Evolutionary conservation across 2,329 filamentous ascomycete species (phyloP).

Genomic region (Amylocarpus encephaloides): DNA sequence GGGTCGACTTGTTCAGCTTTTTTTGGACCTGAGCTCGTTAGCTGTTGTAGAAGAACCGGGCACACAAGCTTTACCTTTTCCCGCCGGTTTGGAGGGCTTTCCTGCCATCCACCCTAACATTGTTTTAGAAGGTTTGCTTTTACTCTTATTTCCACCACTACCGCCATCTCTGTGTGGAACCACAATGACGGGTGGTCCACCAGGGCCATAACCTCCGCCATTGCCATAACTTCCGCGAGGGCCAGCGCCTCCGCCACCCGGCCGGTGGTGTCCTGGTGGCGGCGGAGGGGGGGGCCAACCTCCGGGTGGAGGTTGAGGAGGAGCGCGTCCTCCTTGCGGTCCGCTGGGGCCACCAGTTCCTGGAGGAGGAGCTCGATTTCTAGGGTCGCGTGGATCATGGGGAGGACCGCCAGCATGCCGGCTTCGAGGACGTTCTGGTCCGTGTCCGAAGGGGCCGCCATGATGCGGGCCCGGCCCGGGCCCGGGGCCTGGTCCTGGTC

Average conservation of each 20-base stretch:
- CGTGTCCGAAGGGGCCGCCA: not conserved
- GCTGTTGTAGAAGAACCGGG: not conserved
- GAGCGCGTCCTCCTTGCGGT: slow-evolving; percentile 1
- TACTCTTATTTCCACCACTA: slow-evolving; percentile 10
- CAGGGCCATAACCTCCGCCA: slow-evolving; percentile 5
- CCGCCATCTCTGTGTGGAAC: not conserved
- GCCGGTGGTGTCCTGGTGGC: slow-evolving; percentile 8
- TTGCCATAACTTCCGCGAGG: too few relatives aligned
- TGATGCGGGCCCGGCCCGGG: slow-evolving; percentile 3
- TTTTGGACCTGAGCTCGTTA: slow-evolving; percentile 23
- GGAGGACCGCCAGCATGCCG: slow-evolving; percentile 6
- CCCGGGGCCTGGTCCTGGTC: slow-evolving; percentile 12
- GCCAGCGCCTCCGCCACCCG: slow-evolving; percentile 4
- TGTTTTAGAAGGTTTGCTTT: slow-evolving; percentile 17
- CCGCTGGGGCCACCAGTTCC: not conserved
- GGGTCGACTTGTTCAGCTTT: slow-evolving; percentile 22
- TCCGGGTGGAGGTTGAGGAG: slow-evolving; percentile 11
- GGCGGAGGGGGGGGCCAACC: slow-evolving; percentile 5
- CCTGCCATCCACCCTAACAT: slow-evolving; percentile 28
- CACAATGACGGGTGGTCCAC: slow-evolving; percentile 16
- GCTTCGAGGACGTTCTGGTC: slow-evolving; percentile 5
- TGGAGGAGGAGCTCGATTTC: not conserved
- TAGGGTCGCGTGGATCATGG: slow-evolving; percentile 11
- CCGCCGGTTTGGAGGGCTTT: slow-evolving; percentile 22
- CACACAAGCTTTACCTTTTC: slow-evolving; percentile 21